Evolutionary conservation across 202 grass and related monocot genomes (phyloP), one percentile per base, ranked within the genome.

Genomic region (Carex sylvatica): DNA sequence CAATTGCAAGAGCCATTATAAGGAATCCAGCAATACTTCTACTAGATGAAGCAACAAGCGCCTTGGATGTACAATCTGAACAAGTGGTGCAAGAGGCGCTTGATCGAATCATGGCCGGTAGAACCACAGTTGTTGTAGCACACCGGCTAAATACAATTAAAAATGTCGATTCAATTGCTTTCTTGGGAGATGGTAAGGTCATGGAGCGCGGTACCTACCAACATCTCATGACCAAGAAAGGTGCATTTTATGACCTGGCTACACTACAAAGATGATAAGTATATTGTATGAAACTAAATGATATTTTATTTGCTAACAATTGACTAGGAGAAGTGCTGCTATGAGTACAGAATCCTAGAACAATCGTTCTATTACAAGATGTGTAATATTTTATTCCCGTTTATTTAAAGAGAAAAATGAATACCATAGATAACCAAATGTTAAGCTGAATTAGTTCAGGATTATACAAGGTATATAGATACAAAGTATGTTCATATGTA

Each of bases 131-230:
- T 4, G 89, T 92, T 70, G 96, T 99, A 80, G 96, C 96, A 5
- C 96, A 99, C 85, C 87, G 96, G 35, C 89, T 99, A 59, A 99
- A 99, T 89, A 95, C 91, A 22, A 99, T 99, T 70, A 99, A 93
- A 82, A 93, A 92, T 35, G 88, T 89, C 2, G 96, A 99, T 46
- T 92, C 93, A 7, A 96, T 99, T 64, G 93, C 93, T 38, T 95
- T 99, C 78, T 72, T 99, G 14, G 93, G 88, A 80, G 93, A 99
- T 67, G 93, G 96, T 15, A 93, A 91, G 83, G 86, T 96, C 67
- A 80, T 89, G 87, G 96, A 99, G 69, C 92, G 86, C 28, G 96
- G 96, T n/a, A 92, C 84, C 83, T 99, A 99, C 59, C 71, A 91
- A 26, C 96, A 99, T 33, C 93, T 99, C 78, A 99, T 99, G 89